phyloP scores from a whole-genome alignment of 768 basidiomycete genomes.

The Pisolithus microcarpus region DNA sequence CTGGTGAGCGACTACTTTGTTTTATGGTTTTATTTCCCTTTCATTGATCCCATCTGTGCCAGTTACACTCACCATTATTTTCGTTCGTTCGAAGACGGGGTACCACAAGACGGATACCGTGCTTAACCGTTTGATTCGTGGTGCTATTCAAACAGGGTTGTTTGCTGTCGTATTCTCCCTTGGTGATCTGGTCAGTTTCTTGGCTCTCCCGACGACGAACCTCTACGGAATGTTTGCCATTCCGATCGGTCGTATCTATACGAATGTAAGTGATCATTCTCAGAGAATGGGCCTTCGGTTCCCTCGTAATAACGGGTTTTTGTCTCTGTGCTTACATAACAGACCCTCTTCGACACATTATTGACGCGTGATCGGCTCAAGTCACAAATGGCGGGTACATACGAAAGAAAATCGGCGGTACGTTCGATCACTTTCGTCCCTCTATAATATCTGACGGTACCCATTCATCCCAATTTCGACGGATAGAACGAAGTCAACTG shows the following conservation, averaged over 20 bases:
- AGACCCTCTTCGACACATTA: slow-evolving; percentile 41
- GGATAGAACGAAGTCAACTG: not conserved
- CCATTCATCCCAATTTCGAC: no score
- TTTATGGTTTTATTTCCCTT: not conserved
- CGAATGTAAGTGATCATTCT: slow-evolving; percentile 32
- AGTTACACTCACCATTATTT: slow-evolving; percentile 21
- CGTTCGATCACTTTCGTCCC: not conserved
- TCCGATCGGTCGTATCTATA: slow-evolving; percentile 37
- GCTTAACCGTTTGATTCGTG: slow-evolving; percentile 47
- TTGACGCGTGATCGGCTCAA: slow-evolving; percentile 34
- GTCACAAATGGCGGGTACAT: slow-evolving; percentile 11
- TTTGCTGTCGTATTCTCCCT: slow-evolving; percentile 47
- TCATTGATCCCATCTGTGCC: not conserved
- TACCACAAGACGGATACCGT: slow-evolving; percentile 45
- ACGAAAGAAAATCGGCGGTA: not conserved
- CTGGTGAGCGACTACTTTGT: slow-evolving; percentile 21
- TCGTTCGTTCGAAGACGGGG: slow-evolving; percentile 41
- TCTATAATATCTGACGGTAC: not conserved
- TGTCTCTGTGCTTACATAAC: not conserved
- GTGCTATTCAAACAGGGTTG: slow-evolving; percentile 47
- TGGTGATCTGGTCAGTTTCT: slow-evolving; percentile 38
- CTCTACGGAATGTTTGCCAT: slow-evolving; percentile 34
- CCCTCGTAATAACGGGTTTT: not conserved
- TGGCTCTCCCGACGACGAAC: slow-evolving; percentile 21
- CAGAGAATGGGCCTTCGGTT: no score